Conservation (phyloP, 306 rosid species). For the Ziziphus jujuba region DNA sequence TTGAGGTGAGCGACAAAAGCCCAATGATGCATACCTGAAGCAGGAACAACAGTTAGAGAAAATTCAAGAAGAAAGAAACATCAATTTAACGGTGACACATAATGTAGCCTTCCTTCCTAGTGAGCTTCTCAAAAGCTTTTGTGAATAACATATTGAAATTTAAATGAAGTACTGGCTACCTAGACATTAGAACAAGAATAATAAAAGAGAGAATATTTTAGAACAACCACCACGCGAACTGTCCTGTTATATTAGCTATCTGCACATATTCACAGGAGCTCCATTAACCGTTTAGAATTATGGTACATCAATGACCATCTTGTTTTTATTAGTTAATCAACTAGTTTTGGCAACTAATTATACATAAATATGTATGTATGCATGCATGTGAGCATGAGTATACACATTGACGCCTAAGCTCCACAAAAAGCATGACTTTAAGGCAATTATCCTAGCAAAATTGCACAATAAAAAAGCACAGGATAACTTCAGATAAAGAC, state of each 20-base stretch:
- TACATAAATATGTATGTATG: no score
- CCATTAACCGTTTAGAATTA: not conserved
- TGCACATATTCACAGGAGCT: not conserved
- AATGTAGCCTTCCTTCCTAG: constrained; percentile 10
- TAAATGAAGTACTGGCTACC: not conserved
- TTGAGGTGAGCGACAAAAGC: constrained; percentile 67
- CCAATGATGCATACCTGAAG: constrained; percentile 76
- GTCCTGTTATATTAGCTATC: not conserved
- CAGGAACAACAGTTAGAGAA: constrained; percentile 22
- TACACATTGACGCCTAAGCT: no score
- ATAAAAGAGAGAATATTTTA: not conserved
- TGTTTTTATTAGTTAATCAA: no score
- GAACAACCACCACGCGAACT: not conserved
- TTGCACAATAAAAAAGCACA: no score
- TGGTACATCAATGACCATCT: no score
- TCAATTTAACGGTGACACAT: constrained; percentile 2
- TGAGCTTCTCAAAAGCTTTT: constrained; percentile 15
- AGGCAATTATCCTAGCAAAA: no score
- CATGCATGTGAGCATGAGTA: no score
- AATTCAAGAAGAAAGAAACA: constrained; percentile 24
- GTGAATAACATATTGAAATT: not conserved
- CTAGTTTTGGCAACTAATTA: no score
- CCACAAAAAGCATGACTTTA: no score
- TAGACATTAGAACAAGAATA: not conserved
- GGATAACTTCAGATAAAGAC: no score